Evolutionary conservation across 2,329 filamentous ascomycete species (phyloP).

Genomic region (Elsinoe australis): DNA sequence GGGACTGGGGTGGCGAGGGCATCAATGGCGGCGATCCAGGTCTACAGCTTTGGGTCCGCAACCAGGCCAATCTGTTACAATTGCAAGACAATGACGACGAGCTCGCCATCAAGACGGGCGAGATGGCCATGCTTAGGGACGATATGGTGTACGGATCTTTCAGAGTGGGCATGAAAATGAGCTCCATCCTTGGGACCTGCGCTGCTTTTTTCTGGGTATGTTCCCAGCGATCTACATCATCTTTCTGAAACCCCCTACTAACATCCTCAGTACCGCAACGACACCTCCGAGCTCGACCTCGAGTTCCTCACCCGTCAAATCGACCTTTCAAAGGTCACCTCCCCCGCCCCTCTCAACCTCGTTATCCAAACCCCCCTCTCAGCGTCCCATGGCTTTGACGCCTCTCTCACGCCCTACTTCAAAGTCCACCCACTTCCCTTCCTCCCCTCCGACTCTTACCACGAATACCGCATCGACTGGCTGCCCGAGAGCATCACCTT

Average conservation of each 20-base stretch:
- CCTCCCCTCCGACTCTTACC: slow-evolving; percentile 56
- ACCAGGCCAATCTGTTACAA: slow-evolving; percentile 22
- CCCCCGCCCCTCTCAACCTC: slow-evolving; percentile 56
- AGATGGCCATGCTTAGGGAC: slow-evolving; percentile 53
- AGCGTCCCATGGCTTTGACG: slow-evolving; percentile 53
- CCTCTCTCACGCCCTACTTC: slow-evolving; percentile 52
- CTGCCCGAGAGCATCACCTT: slow-evolving; percentile 55
- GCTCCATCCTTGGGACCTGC: slow-evolving; percentile 58
- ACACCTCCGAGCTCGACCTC: slow-evolving; percentile 74
- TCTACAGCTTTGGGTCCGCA: slow-evolving; percentile 51
- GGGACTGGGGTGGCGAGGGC: slow-evolving; percentile 40
- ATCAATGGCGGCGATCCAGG: slow-evolving; percentile 43
- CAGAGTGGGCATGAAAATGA: slow-evolving; percentile 58
- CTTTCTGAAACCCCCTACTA: too few relatives aligned
- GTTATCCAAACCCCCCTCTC: slow-evolving; percentile 64
- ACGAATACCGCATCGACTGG: slow-evolving; percentile 78
- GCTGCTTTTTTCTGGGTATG: slow-evolving; percentile 71
- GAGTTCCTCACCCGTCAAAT: slow-evolving; percentile 63
- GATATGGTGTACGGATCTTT: slow-evolving; percentile 67
- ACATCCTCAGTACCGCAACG: slow-evolving; percentile 58
- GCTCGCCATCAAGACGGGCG: slow-evolving; percentile 53
- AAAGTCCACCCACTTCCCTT: slow-evolving; percentile 54
- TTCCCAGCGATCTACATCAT: background rate
- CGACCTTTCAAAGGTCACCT: slow-evolving; percentile 24
- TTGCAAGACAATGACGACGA: slow-evolving; percentile 26